Base-by-base conservation (phyloP, 805 yeast genomes). In the Tanozyma kutaoensis region DNA sequence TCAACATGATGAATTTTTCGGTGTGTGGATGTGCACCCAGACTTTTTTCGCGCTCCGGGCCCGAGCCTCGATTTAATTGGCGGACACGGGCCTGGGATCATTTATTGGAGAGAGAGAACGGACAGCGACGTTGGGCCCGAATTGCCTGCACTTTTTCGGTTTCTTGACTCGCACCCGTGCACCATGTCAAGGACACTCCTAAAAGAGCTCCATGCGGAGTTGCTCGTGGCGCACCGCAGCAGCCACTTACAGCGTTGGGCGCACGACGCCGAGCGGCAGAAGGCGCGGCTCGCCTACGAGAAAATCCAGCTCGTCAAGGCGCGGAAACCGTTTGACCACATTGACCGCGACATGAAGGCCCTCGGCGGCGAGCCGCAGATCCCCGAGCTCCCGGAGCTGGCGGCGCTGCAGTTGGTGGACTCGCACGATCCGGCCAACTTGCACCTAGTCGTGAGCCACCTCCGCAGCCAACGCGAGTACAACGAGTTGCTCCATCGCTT, bases 401-500 rank as follows among this genome's bases (percentile, higher is more conserved):
- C n/a, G n/a, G n/a, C n/a, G n/a, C n/a, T n/a, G n/a, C n/a, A n/a
- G n/a, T n/a, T n/a, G n/a, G n/a, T n/a, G n/a, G n/a, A n/a, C n/a
- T n/a, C n/a, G 16, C 25, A 29, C 2, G 40, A 38, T 12, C 14
- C 27, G 4, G 27, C 25, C 19, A 73, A 75, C 40, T 50, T 76
- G 25, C 38, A 46, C n/a, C 85, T 80, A 42, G 63, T 79, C 10
- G 55, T 69, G 4, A 55, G 62, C 8, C 88, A 71, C 45, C 54
- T 88, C 28, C 59, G 62, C 27, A 70, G 76, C 35, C 96, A 88
- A 50, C 62, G 91, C 36, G 70, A 62, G 9, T 88, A 84, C 52
- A 72, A 71, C 33, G 86, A 76, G 37, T 61, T 88, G 25, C 58
- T 86, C 24, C 91, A 79, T 38, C 66, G 93, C 38, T 91, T 88